A percentile compares a stretch with the other conserved stretches of the same genome.
Evolutionary conservation across 2,329 filamentous ascomycete species (phyloP).

Genomic region (Cladosporium phlei): DNA sequence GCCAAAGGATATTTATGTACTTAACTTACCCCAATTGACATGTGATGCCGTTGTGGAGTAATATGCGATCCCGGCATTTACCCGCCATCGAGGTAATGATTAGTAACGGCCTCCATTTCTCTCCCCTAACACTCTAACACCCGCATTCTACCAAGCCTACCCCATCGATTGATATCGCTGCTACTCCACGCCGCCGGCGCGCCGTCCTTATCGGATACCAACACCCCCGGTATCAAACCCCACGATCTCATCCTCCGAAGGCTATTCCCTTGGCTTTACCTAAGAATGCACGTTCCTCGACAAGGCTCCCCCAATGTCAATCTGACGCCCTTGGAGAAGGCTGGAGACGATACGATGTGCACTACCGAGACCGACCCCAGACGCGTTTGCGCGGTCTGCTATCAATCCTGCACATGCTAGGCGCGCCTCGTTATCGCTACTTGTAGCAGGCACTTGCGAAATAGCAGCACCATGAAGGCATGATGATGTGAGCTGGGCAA

Average conservation of each 20-base stretch:
- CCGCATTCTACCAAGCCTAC: background rate
- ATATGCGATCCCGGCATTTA: too few species aligned
- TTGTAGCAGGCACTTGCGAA: background rate
- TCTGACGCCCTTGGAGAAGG: too few species aligned
- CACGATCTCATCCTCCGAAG: background rate
- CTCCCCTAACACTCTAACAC: background rate
- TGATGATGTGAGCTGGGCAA: background rate
- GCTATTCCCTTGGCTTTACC: constrained; percentile 5
- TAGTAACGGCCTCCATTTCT: too few species aligned
- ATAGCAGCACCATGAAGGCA: background rate
- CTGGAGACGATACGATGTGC: too few species aligned
- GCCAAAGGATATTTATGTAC: too few species aligned
- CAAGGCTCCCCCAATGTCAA: background rate
- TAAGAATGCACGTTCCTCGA: constrained; percentile 2
- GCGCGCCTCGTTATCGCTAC: background rate
- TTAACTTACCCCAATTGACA: too few species aligned
- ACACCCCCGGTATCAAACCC: background rate
- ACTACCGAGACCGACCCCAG: too few species aligned
- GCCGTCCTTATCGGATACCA: background rate
- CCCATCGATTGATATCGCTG: too few species aligned
- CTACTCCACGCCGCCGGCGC: constrained; percentile 1
- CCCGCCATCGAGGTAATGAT: too few species aligned
- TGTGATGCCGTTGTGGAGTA: too few species aligned
- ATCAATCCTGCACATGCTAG: too few species aligned
- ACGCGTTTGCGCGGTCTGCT: constrained; percentile 1